phyloP scores from a whole-genome alignment of 2,329 filamentous ascomycete genomes.

The Aspergillus ochraceoroseus region DNA sequence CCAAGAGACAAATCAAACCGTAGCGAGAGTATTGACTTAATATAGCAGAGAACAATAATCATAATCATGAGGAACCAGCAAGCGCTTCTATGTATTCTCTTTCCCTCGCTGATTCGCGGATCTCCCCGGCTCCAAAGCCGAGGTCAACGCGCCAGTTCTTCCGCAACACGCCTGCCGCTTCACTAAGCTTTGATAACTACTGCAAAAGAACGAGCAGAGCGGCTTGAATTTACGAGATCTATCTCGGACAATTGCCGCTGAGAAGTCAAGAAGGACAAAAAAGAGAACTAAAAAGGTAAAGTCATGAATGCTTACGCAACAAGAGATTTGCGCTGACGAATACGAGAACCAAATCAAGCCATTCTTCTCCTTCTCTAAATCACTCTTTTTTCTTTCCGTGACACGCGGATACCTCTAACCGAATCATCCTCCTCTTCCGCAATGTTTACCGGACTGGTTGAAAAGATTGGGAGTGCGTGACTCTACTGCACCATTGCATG shows the following conservation, averaged over 20 bases:
- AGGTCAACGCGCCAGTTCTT: constrained; percentile 13
- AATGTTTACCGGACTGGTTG: constrained; percentile 96
- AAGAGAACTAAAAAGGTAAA: too few species aligned
- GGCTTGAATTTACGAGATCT: neutral
- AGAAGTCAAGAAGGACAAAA: too few species aligned
- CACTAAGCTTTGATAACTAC: too few species aligned
- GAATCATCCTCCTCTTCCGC: constrained; percentile 5
- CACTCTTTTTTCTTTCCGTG: constrained; percentile 1
- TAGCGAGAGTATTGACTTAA: too few species aligned
- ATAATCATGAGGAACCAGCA: neutral
- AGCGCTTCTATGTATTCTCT: too few species aligned
- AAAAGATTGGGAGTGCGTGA: constrained; percentile 78
- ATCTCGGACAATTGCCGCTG: neutral
- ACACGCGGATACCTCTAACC: constrained; percentile 5
- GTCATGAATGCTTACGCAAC: too few species aligned
- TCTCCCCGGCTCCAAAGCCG: constrained; percentile 14
- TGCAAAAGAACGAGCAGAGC: too few species aligned
- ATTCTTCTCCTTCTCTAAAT: too few species aligned
- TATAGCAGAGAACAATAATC: neutral
- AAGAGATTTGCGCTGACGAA: constrained; percentile 8
- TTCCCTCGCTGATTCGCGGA: constrained; percentile 14
- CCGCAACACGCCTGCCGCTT: too few species aligned
- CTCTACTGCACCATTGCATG: neutral
- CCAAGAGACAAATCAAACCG: constrained; percentile 10
- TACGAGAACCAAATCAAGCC: neutral